phyloP scores from a whole-genome alignment of 495 filamentous ascomycete species.

The Hypoxylon subgilvum region DNA sequence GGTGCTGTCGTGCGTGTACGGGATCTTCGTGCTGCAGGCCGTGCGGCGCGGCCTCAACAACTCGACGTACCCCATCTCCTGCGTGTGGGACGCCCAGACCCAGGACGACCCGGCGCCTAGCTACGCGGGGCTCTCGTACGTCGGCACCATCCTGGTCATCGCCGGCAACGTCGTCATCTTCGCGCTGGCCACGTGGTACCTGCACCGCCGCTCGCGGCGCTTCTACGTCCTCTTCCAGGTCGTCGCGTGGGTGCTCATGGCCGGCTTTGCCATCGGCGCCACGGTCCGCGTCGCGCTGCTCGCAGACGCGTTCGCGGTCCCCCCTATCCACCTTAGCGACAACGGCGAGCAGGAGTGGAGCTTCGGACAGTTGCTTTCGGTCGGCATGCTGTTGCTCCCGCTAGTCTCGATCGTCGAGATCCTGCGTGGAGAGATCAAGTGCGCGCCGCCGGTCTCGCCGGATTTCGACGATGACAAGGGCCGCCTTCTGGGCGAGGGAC shows the following conservation, averaged over 20 bases:
- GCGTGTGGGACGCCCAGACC: constrained; percentile 51
- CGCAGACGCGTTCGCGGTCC: constrained; percentile 58
- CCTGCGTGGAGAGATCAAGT: constrained; percentile 56
- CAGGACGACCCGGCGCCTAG: not conserved
- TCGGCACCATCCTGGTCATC: constrained; percentile 60
- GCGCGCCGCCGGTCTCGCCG: constrained; percentile 46
- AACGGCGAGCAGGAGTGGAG: constrained; percentile 61
- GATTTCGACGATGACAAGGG: constrained; percentile 32
- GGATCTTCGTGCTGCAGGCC: constrained; percentile 56
- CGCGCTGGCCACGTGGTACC: constrained; percentile 59
- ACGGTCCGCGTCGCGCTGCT: constrained; percentile 56
- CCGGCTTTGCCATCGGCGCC: constrained; percentile 57
- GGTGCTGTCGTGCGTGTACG: constrained; percentile 54
- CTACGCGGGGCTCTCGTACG: constrained; percentile 51
- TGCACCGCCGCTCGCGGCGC: constrained; percentile 53
- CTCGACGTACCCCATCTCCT: constrained; percentile 58
- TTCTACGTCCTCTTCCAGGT: constrained; percentile 57
- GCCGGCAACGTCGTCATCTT: constrained; percentile 58
- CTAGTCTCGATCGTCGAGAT: constrained; percentile 62
- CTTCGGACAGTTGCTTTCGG: constrained; percentile 61
- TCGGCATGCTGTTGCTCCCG: constrained; percentile 61
- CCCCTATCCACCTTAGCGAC: constrained; percentile 50
- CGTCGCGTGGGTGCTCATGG: constrained; percentile 53
- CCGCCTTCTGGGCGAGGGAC: constrained; percentile 21
- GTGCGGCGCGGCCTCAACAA: constrained; percentile 54